Percentiles rank a stretch among this genome's conserved stretches.
These are phyloP conservation scores for Leccinum variicolor DNA, from an alignment of 768 basidiomycete species.

Conservation along the genomic window DNA sequence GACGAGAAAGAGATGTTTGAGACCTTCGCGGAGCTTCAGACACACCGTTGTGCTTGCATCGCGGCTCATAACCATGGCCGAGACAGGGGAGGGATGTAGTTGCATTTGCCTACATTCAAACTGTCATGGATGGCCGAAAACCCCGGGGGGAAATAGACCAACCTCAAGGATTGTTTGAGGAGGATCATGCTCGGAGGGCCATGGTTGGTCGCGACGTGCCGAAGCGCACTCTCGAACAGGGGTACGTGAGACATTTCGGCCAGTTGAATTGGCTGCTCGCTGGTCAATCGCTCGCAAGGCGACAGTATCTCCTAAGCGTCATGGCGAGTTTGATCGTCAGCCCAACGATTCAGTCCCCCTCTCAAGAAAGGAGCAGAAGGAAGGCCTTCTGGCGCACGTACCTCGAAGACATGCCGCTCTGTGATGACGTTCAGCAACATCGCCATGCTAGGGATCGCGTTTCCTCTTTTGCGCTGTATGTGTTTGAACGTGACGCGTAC, in stretches of 20 bases:
- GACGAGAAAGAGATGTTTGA: slow-evolving; percentile 44
- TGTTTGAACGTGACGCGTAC: slow-evolving; percentile 43
- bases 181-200: slow-evolving; percentile 34
- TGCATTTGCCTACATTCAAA: slow-evolving; percentile 26
- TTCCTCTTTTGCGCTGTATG: slow-evolving; percentile 3
- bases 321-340: background rate
- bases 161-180: slow-evolving; percentile 32
- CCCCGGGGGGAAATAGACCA: background rate
- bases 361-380: too few species aligned
- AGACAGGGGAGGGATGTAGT: slow-evolving; percentile 14
- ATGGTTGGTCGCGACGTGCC: slow-evolving; percentile 23
- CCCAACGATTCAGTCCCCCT: background rate
- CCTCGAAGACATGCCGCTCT: slow-evolving; percentile 18
- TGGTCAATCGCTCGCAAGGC: slow-evolving; percentile 50
- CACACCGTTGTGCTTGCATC: slow-evolving; percentile 60
- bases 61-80: slow-evolving; percentile 53
- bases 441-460: background rate
- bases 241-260: slow-evolving; percentile 48
- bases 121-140: background rate
- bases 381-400: slow-evolving; percentile 6
- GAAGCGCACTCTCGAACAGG: slow-evolving; percentile 41
- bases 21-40: slow-evolving; percentile 32
- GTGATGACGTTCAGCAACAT: slow-evolving; percentile 14
- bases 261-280: slow-evolving; percentile 43
- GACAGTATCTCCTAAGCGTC: slow-evolving; percentile 44